Conservation (phyloP, 139 green algal genomes). For the Auxenochlorella pyrenoidosa region DNA sequence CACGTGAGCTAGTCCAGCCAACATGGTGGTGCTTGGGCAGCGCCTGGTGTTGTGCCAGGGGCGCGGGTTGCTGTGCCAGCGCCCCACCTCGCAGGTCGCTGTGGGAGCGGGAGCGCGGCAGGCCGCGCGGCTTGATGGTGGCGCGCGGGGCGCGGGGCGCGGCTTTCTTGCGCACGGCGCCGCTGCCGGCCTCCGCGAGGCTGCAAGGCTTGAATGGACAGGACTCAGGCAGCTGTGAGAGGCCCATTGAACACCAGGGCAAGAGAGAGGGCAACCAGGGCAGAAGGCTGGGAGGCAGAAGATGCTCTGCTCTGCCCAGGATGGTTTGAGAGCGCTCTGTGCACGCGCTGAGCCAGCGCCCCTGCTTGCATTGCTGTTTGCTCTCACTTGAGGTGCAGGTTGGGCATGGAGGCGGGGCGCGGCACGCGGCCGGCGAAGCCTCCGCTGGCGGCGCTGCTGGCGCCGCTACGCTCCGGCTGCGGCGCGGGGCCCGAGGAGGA, state of each 20-base stretch:
- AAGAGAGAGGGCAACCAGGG: too few relatives aligned
- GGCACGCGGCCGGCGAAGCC: neutral
- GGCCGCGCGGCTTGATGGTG: neutral
- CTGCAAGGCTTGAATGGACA: neutral
- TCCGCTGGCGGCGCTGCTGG: neutral
- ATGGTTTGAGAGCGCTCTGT: too few relatives aligned
- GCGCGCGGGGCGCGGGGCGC: neutral
- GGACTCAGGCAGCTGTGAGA: too few relatives aligned
- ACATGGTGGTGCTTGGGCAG: neutral
- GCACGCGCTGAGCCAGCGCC: neutral
- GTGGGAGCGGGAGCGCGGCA: slow-evolving; percentile 40
- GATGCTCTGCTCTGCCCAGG: too few relatives aligned
- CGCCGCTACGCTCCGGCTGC: neutral
- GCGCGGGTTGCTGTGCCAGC: neutral
- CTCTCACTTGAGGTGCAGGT: slow-evolving; percentile 35
- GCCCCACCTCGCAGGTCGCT: slow-evolving; percentile 19
- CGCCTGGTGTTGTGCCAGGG: too few relatives aligned
- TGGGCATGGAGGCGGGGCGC: slow-evolving; percentile 40
- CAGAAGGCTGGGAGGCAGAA: too few relatives aligned
- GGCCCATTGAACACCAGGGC: too few relatives aligned
- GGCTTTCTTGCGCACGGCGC: slow-evolving; percentile 1
- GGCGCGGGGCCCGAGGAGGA: neutral
- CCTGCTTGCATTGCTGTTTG: neutral
- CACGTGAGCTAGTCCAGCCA: too few relatives aligned
- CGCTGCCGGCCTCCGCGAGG: neutral